These are phyloP conservation scores for Coemansia aciculifera DNA, from an alignment of 192 early-diverging fungal species.

Conservation along the genomic window DNA sequence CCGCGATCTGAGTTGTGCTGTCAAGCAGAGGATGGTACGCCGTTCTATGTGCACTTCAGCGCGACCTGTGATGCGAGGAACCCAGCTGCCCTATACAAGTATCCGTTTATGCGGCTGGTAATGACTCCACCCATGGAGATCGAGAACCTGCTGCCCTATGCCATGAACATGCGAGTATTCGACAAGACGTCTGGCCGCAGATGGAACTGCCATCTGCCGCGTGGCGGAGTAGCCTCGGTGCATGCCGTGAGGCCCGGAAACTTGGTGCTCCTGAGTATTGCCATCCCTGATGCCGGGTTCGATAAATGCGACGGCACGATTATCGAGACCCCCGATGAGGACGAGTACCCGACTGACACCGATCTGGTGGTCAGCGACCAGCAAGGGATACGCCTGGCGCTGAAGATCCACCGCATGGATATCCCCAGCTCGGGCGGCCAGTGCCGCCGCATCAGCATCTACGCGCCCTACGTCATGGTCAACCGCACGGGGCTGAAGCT, in stretches of 20 bases:
- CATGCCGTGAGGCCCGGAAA: slow-evolving; percentile 85
- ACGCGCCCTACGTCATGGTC: slow-evolving; percentile 88
- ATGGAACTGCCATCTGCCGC: slow-evolving; percentile 62
- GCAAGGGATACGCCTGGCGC: slow-evolving; percentile 62
- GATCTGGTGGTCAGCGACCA: slow-evolving; percentile 67
- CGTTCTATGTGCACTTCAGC: slow-evolving; percentile 49
- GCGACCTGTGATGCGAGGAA: slow-evolving; percentile 38
- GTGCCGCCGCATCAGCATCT: slow-evolving; percentile 81
- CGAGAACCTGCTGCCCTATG: slow-evolving; percentile 93
- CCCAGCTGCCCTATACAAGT: slow-evolving; percentile 53
- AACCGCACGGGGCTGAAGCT: slow-evolving; percentile 88
- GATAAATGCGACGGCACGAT: slow-evolving; percentile 77
- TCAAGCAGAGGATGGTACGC: slow-evolving; percentile 38
- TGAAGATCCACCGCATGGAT: slow-evolving; percentile 66
- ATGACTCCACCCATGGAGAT: slow-evolving; percentile 80
- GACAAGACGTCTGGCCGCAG: slow-evolving; percentile 74
- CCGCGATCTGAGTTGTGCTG: slow-evolving; percentile 59
- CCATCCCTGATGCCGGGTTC: slow-evolving; percentile 76
- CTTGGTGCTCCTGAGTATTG: slow-evolving; percentile 72
- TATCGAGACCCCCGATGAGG: slow-evolving; percentile 77
- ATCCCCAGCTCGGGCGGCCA: slow-evolving; percentile 65
- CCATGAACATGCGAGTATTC: slow-evolving; percentile 75
- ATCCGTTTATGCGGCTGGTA: slow-evolving; percentile 79
- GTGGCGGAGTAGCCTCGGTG: slow-evolving; percentile 72
- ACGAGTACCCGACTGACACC: slow-evolving; percentile 78